Percentiles rank a stretch among this genome's conserved stretches.
Conservation (phyloP, 1,284 basidiomycete species). For the Malassezia yamatoensis region DNA sequence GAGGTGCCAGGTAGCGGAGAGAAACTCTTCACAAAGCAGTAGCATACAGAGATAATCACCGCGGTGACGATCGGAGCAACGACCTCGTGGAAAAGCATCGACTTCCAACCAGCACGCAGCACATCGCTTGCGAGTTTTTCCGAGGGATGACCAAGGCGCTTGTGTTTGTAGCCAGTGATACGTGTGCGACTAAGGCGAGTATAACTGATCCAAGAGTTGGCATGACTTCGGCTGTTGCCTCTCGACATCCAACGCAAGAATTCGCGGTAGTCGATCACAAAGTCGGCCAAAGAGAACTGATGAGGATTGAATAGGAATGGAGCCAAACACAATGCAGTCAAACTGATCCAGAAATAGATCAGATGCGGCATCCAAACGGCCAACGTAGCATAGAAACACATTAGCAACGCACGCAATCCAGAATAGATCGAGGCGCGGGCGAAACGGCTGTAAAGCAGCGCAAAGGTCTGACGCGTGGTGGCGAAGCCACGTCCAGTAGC, state of each 20-base stretch:
- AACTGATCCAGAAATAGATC: constrained; percentile 48
- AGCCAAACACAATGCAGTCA: constrained; percentile 44
- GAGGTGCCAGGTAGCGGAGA: constrained; percentile 54
- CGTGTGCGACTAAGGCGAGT: constrained; percentile 47
- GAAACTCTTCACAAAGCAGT: constrained; percentile 48
- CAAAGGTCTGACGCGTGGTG: constrained; percentile 44
- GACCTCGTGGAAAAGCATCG: constrained; percentile 43
- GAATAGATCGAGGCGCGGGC: constrained; percentile 47
- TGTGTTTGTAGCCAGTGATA: constrained; percentile 48
- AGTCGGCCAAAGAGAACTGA: constrained; percentile 46
- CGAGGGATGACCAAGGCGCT: constrained; percentile 47
- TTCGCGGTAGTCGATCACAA: constrained; percentile 48
- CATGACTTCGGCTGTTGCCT: constrained; percentile 46
- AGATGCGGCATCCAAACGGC: constrained; percentile 47
- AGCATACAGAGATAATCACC: constrained; percentile 45
- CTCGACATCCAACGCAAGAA: constrained; percentile 48
- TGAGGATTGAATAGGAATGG: constrained; percentile 49
- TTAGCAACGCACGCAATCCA: constrained; percentile 41
- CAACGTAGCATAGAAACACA: constrained; percentile 46
- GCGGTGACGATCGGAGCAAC: constrained; percentile 41
- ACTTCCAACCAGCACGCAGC: constrained; percentile 45
- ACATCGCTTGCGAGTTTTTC: constrained; percentile 47
- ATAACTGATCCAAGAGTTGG: constrained; percentile 49
- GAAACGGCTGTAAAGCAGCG: constrained; percentile 46
- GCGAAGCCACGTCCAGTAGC: constrained; percentile 48